A percentile compares a stretch with the other conserved stretches of the same genome.
phyloP scores from a whole-genome alignment of 306 rosid species.

The Ceratonia siliqua region DNA sequence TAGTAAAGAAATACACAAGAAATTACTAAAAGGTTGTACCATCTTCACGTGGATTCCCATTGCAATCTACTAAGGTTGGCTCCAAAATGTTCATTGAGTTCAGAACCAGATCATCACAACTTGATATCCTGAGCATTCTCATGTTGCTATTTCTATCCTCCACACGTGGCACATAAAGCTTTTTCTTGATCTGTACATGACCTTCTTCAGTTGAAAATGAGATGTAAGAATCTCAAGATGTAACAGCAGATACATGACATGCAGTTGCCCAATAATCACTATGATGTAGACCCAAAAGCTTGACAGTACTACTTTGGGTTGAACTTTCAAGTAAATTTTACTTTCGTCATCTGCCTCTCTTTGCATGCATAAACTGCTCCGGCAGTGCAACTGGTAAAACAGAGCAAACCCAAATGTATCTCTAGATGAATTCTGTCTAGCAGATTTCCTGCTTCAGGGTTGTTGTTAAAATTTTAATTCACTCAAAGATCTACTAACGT shows the following conservation, averaged over 20 bases:
- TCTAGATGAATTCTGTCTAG: constrained; percentile 1
- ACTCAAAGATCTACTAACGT: background rate
- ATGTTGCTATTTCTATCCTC: constrained; percentile 76
- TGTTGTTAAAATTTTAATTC: background rate
- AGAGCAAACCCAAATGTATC: background rate
- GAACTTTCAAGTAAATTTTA: background rate
- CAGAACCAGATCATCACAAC: constrained; percentile 61
- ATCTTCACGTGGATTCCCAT: constrained; percentile 69
- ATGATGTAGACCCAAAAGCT: background rate
- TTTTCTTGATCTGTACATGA: constrained; percentile 41
- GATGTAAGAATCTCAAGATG: constrained; percentile 28
- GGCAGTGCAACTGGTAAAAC: background rate
- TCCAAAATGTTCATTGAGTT: constrained; percentile 72
- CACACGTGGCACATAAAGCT: constrained; percentile 64
- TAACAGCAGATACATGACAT: constrained; percentile 11
- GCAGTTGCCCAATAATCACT: background rate
- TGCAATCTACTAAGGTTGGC: constrained; percentile 56
- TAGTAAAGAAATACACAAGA: background rate
- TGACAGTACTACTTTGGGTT: background rate
- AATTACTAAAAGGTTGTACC: constrained; percentile 42
- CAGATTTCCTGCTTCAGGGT: background rate
- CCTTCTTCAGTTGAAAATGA: constrained; percentile 49
- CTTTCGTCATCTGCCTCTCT: background rate
- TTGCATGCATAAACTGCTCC: background rate
- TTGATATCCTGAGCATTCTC: constrained; percentile 64